Percentiles rank a stretch among this genome's conserved stretches.
Conservation (phyloP, 2,329 filamentous ascomycete genomes). For the Westerdykella sp. region DNA sequence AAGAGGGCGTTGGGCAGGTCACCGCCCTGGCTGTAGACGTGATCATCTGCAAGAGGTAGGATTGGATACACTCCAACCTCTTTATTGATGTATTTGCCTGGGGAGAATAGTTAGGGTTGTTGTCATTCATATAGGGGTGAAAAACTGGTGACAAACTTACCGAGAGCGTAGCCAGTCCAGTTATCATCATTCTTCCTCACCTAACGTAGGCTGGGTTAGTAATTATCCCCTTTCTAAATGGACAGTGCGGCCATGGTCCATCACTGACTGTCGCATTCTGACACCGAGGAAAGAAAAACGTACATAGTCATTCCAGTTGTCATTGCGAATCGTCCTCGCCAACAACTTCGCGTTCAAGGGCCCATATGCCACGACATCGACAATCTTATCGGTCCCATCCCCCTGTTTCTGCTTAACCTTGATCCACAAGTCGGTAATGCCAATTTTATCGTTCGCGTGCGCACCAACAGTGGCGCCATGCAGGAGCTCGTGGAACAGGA, state of each 20-base stretch:
- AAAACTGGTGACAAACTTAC: too few relatives aligned
- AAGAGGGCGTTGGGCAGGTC: not conserved
- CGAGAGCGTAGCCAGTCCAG: not conserved
- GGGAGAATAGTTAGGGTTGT: too few relatives aligned
- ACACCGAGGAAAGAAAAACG: too few relatives aligned
- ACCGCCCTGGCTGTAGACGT: not conserved
- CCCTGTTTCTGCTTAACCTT: not conserved
- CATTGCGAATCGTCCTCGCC: not conserved
- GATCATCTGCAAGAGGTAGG: not conserved
- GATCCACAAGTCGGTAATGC: not conserved
- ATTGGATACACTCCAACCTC: not conserved
- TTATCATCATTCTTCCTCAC: not conserved
- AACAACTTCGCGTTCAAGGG: not conserved
- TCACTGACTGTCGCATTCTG: too few relatives aligned
- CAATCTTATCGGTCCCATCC: not conserved
- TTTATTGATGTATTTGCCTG: not conserved
- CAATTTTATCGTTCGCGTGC: not conserved
- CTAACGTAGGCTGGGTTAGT: not conserved
- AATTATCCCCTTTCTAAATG: too few relatives aligned
- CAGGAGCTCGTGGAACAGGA: not conserved
- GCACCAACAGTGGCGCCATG: not conserved
- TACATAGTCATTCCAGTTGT: not conserved
- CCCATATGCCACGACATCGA: not conserved
- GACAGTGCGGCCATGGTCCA: too few relatives aligned
- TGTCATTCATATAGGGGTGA: too few relatives aligned